Conservation (phyloP, 1,139 yeast species). For the Barnettozyma hawaiiensis region DNA sequence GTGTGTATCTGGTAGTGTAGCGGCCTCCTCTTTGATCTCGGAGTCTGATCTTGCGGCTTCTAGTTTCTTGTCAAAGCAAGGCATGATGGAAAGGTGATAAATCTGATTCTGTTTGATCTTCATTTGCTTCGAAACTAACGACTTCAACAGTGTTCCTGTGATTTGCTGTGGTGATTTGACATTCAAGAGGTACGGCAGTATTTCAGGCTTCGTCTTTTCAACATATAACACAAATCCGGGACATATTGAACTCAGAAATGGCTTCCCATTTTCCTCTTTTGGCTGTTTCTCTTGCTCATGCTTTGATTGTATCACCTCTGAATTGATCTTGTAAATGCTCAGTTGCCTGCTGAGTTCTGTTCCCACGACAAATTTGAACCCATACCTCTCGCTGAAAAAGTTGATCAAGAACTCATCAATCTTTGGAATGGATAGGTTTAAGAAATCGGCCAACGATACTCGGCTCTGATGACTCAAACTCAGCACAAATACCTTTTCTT, state of each 20-base stretch:
- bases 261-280: conserved; percentile 24
- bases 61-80: conserved; percentile 92
- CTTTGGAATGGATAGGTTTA: conserved; percentile 43
- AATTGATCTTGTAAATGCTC: conserved; percentile 56
- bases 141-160: conserved; percentile 73
- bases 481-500: conserved; percentile 50
- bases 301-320: conserved; percentile 37
- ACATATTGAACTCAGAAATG: conserved; percentile 56
- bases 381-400: conserved; percentile 54
- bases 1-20: conserved; percentile 23
- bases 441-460: conserved; percentile 74
- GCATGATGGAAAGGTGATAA: conserved; percentile 87
- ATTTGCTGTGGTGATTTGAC: conserved; percentile 92
- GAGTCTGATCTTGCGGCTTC: conserved; percentile 87
- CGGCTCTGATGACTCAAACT: conserved; percentile 86
- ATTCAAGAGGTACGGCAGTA: conserved; percentile 55
- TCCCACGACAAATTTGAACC: conserved; percentile 75
- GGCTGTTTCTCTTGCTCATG: conserved; percentile 25
- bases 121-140: conserved; percentile 41
- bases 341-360: conserved; percentile 76
- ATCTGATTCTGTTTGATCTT: conserved; percentile 36
- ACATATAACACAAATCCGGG: conserved; percentile 98
- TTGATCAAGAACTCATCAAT: conserved; percentile 58
- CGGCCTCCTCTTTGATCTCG: conserved; percentile 45
- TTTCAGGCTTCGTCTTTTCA: conserved; percentile 88